Percentiles rank a stretch among this genome's conserved stretches.
Evolutionary conservation across 148 eudicot species (phyloP).

Genomic region (Rhododendron griersonianum): DNA sequence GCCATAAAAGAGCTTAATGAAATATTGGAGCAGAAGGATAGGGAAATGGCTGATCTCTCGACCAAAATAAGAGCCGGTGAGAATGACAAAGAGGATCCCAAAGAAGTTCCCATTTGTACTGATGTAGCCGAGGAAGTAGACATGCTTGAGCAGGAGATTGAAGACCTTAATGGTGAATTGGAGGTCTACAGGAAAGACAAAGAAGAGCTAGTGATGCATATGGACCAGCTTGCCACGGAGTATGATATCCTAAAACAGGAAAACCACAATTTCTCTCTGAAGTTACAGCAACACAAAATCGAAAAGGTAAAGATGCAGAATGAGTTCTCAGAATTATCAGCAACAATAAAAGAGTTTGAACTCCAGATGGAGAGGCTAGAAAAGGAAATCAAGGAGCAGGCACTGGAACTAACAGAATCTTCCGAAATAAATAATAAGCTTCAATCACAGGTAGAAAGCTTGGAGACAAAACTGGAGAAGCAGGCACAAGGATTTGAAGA

Average conservation of each 20-base stretch:
- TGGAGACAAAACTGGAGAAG: constrained; percentile 61
- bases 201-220: constrained; percentile 34
- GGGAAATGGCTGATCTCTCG: constrained; percentile 45
- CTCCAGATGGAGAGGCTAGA: constrained; percentile 53
- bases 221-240: constrained; percentile 37
- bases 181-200: constrained; percentile 51
- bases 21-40: constrained; percentile 52
- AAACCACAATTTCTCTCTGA: constrained; percentile 40
- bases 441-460: constrained; percentile 45
- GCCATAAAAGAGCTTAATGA: constrained; percentile 65
- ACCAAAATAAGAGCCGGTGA: constrained; percentile 26
- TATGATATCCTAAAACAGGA: constrained; percentile 54
- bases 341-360: constrained; percentile 49
- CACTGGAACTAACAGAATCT: constrained; percentile 51
- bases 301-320: constrained; percentile 56
- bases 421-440: constrained; percentile 43
- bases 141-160: constrained; percentile 36
- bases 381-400: constrained; percentile 46
- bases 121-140: constrained; percentile 30
- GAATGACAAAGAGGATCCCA: constrained; percentile 23
- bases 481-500: constrained; percentile 58
- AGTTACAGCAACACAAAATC: constrained; percentile 44
- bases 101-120: constrained; percentile 18
- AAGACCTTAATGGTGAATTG: constrained; percentile 47
- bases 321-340: constrained; percentile 41